Evolutionary conservation across 176 grass and related monocot genomes (phyloP).

Genomic region (Leersia perrieri): DNA sequence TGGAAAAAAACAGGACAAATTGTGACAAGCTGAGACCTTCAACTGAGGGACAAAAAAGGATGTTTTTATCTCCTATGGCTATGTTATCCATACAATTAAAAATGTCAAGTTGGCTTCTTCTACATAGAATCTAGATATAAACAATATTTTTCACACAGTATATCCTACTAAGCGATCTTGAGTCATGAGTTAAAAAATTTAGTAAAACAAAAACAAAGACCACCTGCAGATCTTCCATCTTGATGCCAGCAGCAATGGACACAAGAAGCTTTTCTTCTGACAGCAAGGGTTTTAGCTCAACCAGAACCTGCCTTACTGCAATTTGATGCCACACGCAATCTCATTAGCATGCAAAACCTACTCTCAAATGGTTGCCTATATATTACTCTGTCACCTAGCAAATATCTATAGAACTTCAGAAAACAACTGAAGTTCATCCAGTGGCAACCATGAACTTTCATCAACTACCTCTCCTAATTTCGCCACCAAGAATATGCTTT

Average conservation of each 20-base stretch:
- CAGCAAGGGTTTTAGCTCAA: constrained; percentile 74
- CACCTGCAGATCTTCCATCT: constrained; percentile 95
- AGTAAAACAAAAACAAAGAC: background rate
- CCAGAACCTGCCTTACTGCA: constrained; percentile 80
- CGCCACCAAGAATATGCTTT: background rate
- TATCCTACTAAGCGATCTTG: background rate
- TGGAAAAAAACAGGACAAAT: background rate
- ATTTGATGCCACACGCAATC: background rate
- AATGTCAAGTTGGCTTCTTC: background rate
- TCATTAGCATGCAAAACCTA: background rate
- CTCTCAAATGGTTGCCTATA: background rate
- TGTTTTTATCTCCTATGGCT: background rate
- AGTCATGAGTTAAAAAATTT: background rate
- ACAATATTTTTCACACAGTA: background rate
- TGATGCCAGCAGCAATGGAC: constrained; percentile 94
- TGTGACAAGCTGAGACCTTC: background rate
- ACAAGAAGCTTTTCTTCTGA: constrained; percentile 93
- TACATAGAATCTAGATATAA: background rate
- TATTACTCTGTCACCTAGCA: background rate
- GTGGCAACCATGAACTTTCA: background rate
- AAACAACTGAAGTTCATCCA: background rate
- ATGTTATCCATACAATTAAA: background rate
- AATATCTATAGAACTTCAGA: background rate
- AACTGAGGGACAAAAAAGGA: background rate
- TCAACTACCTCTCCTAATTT: background rate